A percentile compares a stretch with the other conserved stretches of the same genome.
Conservation (phyloP, 1,284 basidiomycete genomes). For the Ceratobasidium theobromae region DNA sequence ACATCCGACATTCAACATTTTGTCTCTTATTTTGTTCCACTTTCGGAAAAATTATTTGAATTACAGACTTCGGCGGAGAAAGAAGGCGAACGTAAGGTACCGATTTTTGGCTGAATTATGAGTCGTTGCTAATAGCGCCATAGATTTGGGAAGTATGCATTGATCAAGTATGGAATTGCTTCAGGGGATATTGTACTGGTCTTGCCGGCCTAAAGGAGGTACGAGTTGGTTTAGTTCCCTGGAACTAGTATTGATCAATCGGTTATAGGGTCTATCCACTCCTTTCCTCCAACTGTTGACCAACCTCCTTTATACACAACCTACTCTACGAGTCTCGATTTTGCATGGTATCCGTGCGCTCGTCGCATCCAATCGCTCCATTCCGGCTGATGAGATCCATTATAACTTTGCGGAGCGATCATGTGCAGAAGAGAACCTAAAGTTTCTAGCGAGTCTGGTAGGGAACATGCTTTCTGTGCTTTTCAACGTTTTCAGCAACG, state of each 20-base stretch:
- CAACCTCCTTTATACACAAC: conserved; percentile 34
- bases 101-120: conserved; percentile 56
- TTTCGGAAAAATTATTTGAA: conserved; percentile 92
- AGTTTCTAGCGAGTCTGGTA: conserved; percentile 73
- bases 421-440: conserved; percentile 65
- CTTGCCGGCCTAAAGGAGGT: conserved; percentile 28
- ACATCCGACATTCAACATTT: conserved; percentile 87
- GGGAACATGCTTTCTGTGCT: conserved; percentile 93
- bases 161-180: conserved; percentile 38
- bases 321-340: conserved; percentile 41
- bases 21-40: conserved; percentile 84
- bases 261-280: conserved; percentile 39
- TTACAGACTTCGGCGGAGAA: conserved; percentile 72
- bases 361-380: conserved; percentile 48
- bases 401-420: conserved; percentile 53
- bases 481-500: conserved; percentile 94
- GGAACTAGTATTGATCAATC: neutral
- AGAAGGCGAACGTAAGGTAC: conserved; percentile 78
- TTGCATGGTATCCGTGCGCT: conserved; percentile 46
- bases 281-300: conserved; percentile 40
- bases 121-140: conserved; percentile 66
- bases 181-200: conserved; percentile 51
- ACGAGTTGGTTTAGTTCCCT: neutral
- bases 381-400: conserved; percentile 50
- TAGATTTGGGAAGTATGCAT: conserved; percentile 35